These are phyloP conservation scores for Tetrahymena elliotti DNA, from an alignment of 73 alveolate species.

Conservation along the genomic window DNA sequence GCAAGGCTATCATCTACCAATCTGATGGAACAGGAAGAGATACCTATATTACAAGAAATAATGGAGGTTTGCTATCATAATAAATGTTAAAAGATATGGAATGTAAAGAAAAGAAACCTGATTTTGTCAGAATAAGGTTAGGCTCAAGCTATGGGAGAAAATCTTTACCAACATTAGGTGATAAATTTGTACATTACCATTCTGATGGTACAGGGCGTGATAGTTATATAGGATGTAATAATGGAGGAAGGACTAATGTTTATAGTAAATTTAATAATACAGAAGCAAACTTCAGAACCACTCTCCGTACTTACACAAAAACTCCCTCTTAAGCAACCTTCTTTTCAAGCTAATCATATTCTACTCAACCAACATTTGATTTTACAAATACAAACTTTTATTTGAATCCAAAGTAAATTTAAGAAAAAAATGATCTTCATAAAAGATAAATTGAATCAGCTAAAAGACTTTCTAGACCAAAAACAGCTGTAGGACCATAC, in stretches of 20 bases:
- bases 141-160: neutral
- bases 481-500: neutral
- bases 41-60: constrained; percentile 14
- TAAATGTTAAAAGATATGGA: neutral
- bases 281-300: neutral
- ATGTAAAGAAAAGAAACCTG: neutral
- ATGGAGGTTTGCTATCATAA: constrained; percentile 18
- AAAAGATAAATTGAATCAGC: neutral
- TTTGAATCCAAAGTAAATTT: neutral
- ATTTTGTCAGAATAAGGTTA: neutral
- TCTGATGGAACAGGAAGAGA: constrained; percentile 47
- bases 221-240: constrained; percentile 2
- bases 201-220: constrained; percentile 44
- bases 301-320: neutral
- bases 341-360: neutral
- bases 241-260: neutral
- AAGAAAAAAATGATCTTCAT: neutral
- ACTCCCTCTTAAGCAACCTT: neutral
- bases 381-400: neutral
- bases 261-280: neutral
- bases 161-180: constrained; percentile 18
- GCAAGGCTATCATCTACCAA: constrained; percentile 12
- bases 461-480: neutral
- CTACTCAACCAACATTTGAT: neutral
- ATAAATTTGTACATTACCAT: constrained; percentile 23